These are phyloP conservation scores for Apodospora peruviana DNA, from an alignment of 495 filamentous ascomycete genomes.

Conservation along the genomic window DNA sequence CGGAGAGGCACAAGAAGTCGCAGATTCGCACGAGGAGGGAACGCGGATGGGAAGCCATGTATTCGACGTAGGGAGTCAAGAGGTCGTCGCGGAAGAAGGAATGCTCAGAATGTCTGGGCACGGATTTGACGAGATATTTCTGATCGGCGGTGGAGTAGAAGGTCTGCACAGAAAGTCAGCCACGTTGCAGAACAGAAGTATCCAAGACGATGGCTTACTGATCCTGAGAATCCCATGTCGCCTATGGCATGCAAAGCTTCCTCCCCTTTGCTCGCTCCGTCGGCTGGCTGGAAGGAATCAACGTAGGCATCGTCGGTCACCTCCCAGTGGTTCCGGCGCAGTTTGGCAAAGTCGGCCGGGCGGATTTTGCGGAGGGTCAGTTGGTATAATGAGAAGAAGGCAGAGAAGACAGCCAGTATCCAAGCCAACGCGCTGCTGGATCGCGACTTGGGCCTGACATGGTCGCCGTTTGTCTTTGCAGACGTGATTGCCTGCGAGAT, in stretches of 20 bases:
- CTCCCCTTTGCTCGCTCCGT: conserved; percentile 6
- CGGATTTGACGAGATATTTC: conserved; percentile 59
- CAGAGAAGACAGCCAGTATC: conserved; percentile 23
- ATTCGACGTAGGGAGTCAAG: conserved; percentile 51
- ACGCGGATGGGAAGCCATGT: conserved; percentile 51
- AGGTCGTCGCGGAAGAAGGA: conserved; percentile 62
- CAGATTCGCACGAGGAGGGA: conserved; percentile 64
- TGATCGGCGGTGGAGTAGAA: conserved; percentile 59
- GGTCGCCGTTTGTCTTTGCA: conserved; percentile 13
- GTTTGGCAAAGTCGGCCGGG: conserved; percentile 30
- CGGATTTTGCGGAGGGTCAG: conserved; percentile 30
- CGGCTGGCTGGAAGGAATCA: conserved; percentile 16
- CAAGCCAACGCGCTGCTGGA: conserved; percentile 13
- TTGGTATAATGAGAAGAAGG: conserved; percentile 35
- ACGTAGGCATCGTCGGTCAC: conserved; percentile 21
- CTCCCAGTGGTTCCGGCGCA: conserved; percentile 24
- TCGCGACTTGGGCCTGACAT: background rate
- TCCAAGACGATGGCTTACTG: conserved; percentile 12
- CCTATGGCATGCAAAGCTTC: conserved; percentile 25
- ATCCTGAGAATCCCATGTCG: conserved; percentile 32
- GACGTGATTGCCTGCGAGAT: conserved; percentile 30
- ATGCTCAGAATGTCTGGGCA: conserved; percentile 62
- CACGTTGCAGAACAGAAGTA: background rate
- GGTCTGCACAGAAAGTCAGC: conserved; percentile 30
- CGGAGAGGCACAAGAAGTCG: conserved; percentile 54